Conservation (phyloP, 768 basidiomycete species). For the Exsudoporus frostii region DNA sequence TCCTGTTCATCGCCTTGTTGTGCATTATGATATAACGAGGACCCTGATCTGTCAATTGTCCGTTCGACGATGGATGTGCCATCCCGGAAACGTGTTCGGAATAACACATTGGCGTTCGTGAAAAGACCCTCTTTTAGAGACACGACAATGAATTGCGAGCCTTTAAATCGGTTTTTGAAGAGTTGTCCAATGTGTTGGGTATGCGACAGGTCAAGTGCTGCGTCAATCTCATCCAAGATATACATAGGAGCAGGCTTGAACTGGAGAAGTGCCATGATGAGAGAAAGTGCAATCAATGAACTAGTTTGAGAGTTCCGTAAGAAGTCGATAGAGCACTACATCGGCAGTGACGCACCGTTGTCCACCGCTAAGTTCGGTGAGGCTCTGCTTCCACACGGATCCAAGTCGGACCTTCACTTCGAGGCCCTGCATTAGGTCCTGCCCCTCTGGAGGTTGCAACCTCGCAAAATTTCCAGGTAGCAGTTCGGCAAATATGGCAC, state of each 20-base stretch:
- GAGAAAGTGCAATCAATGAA: conserved; percentile 93
- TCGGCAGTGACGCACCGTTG: conserved; percentile 63
- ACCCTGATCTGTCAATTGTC: conserved; percentile 63
- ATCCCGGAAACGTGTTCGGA: conserved; percentile 89
- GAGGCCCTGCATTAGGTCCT: conserved; percentile 91
- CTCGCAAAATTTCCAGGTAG: conserved; percentile 96
- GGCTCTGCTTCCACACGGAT: conserved; percentile 93
- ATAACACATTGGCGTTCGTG: conserved; percentile 95
- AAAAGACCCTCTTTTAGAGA: conserved; percentile 96
- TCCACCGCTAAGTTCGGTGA: conserved; percentile 96
- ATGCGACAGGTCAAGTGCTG: conserved; percentile 92
- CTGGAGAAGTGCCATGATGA: conserved; percentile 98
- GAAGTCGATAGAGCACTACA: neutral
- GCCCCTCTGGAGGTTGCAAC: conserved; percentile 87
- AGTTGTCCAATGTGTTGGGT: conserved; percentile 97
- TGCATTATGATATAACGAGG: conserved; percentile 35
- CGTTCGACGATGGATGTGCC: conserved; percentile 90
- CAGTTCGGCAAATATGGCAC: conserved; percentile 91
- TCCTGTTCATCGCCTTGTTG: conserved; percentile 14
- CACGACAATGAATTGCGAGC: conserved; percentile 97
- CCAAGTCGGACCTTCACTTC: conserved; percentile 97
- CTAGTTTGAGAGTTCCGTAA: conserved; percentile 39
- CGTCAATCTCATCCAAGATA: conserved; percentile 98
- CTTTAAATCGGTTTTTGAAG: conserved; percentile 97
- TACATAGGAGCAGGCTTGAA: conserved; percentile 99